Conservation (phyloP, 1,139 yeast species). For the Saccharomyces hybrid region DNA sequence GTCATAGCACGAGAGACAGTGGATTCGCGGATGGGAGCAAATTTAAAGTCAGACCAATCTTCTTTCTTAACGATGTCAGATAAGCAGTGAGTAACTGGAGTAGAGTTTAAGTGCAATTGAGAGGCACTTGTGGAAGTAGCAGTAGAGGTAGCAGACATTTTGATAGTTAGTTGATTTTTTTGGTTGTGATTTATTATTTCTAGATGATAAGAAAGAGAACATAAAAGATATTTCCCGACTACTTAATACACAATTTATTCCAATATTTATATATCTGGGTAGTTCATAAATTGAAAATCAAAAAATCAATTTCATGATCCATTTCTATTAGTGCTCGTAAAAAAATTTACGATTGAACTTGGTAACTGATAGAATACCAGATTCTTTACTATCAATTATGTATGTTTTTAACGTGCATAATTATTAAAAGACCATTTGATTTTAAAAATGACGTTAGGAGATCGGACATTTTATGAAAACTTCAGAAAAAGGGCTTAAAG, state of each 20-base stretch:
- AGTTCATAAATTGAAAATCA: neutral
- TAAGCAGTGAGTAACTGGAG: conserved; percentile 33
- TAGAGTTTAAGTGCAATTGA: conserved; percentile 24
- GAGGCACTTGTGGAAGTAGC: conserved; percentile 10
- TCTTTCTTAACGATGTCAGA: conserved; percentile 33
- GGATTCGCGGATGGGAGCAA: conserved; percentile 70
- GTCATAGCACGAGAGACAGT: conserved; percentile 85
- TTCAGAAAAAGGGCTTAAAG: neutral
- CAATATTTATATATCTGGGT: neutral
- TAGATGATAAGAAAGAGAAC: neutral
- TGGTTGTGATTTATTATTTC: neutral
- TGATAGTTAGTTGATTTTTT: neutral
- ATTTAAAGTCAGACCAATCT: conserved; percentile 63
- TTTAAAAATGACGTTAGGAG: neutral
- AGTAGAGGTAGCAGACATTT: conserved; percentile 1
- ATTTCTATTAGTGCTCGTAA: neutral
- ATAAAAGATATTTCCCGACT: neutral
- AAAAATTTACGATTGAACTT: neutral
- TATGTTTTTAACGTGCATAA: neutral
- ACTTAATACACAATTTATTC: neutral
- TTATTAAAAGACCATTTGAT: neutral
- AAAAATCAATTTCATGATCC: neutral
- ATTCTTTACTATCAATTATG: neutral
- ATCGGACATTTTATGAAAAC: neutral
- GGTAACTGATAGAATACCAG: neutral